Evolutionary conservation across 163 green algal genomes (phyloP), one percentile per base, ranked within the genome.

Genomic region (Coccomyxa subellipsoidea): DNA sequence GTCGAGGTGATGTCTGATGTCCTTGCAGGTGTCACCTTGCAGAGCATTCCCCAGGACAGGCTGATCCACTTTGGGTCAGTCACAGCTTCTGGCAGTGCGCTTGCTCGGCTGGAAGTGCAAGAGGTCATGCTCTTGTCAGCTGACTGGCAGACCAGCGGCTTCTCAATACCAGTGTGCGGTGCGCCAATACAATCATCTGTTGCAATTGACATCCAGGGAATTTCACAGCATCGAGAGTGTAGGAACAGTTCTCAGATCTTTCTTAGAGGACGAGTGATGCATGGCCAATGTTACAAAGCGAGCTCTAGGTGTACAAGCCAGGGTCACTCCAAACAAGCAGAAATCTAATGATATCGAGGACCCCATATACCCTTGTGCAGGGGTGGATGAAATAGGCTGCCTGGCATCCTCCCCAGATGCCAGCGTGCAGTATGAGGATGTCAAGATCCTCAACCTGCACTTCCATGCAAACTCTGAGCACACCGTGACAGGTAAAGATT

Each of bases 391-490:
- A 18, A 73, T 73, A 36, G 66, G 66, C 18, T 73, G 66, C 66
- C 27, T 73, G 29, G n/a, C 2, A 34, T 73, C 66, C 4, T 23
- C 66, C 27, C 31, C 27, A 8, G 21, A 18, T 73, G 15, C 66
- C 66, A 73, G n/a, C 4, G 66, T 73, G 29, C 66, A 73, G 5
- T 34, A 73, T 34, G 66, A 10, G 29, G n/a, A 32, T 23, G 29
- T 34, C 8, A 73, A n/a, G 10, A n/a, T 73, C 1, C 15, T 34
- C 18, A 73, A 73, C 27, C 27, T 73, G 66, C 66, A 73, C 8
- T 73, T 73, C 66, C 66, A 73, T 34, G 66, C 66, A 32, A 73
- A 73, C 27, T 5, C 66, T 34, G 66, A 73, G 66, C 66, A 73
- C 7, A 73, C 66, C 21, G 21, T 18, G 21, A 34, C 27, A 32